Percentiles rank a stretch among this genome's conserved stretches.
These are phyloP conservation scores for Tuber borchii DNA, from an alignment of 495 filamentous ascomycete species.

Conservation along the genomic window DNA sequence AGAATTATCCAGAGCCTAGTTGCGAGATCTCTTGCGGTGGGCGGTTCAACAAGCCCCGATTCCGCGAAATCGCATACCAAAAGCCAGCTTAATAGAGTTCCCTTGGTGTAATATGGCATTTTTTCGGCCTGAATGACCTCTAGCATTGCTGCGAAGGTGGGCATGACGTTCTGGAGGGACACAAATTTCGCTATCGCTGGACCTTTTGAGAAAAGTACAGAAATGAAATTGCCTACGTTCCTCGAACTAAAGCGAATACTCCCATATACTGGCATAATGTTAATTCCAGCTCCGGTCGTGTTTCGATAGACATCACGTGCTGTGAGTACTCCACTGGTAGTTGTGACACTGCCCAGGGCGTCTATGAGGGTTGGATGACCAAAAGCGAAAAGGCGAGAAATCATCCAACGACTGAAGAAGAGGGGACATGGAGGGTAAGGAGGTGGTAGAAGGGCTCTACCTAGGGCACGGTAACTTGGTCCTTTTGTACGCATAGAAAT, in stretches of 20 bases:
- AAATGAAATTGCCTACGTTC: constrained; percentile 8
- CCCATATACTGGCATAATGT: constrained; percentile 24
- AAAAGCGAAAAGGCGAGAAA: constrained; percentile 26
- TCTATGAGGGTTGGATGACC: constrained; percentile 23
- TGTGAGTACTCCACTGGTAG: constrained; percentile 10
- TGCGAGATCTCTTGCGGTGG: constrained; percentile 24
- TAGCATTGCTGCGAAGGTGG: constrained; percentile 2
- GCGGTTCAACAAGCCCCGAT: constrained; percentile 8
- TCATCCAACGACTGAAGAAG: constrained; percentile 27
- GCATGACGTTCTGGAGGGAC: background rate
- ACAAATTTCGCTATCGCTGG: background rate
- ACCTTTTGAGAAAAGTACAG: background rate
- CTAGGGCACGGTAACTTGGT: constrained; percentile 28
- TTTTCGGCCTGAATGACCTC: constrained; percentile 6
- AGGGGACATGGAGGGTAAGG: background rate
- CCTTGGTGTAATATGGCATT: constrained; percentile 24
- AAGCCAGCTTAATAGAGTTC: constrained; percentile 24
- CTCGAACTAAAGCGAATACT: constrained; percentile 25
- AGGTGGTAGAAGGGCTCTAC: constrained; percentile 6
- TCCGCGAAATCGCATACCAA: constrained; percentile 29
- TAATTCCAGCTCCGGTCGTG: constrained; percentile 15
- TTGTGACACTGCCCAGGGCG: background rate
- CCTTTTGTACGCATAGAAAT: constrained; percentile 16
- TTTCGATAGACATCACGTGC: constrained; percentile 10
- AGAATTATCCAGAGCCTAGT: constrained; percentile 5